Base-by-base conservation (phyloP, 2,329 filamentous ascomycete genomes). In the Penicillium sp. region DNA sequence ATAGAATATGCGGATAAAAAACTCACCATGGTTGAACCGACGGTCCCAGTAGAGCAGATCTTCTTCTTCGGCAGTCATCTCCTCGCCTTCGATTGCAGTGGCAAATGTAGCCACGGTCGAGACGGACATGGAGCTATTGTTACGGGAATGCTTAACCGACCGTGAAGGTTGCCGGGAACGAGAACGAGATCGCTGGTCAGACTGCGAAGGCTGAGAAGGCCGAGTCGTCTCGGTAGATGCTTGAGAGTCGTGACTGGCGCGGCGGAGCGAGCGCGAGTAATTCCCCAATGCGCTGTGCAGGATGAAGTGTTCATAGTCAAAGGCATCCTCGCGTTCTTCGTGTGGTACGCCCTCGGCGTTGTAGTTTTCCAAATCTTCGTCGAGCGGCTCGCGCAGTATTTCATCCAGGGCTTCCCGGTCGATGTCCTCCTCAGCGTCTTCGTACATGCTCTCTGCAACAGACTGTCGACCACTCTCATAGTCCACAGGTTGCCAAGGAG, bases 291-390 rank as follows among this genome's bases (percentile, higher is more conserved):
- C 89, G 56, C 88, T 95, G 66, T 96, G 89, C 11, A 96, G 76
- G 67, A 95, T 95, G 70, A 96, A 96, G 64, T 95, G 85, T 66
- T 95, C 87, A 53, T 97, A 97, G 66, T 97, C 91, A 61, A 97
- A 97, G 1, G 90, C 90, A 67, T 97, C 91, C 56, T 90, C 84
- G 16, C 91, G 86, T 66, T 96, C 89, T 70, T 97, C 91, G 61
- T 97, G 91, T 0, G 89, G 88, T 5, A 86, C 71, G 7, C 78
- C 77, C 42, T 80, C 76, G 44, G 80, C 75, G 39, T 76, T 65
- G 0, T 49, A 60, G 50, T n/a, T 64, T 20, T 64, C 60, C n/a
- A 68, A 49, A n/a, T 69, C 66, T 16, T 68, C 64, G 37, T 71
- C 68, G 2, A 71, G 57, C 9, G 70, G 69, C 47, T 74, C 71